These are phyloP conservation scores for Ustilago esculenta DNA, from an alignment of 1,284 basidiomycete genomes.

Conservation along the genomic window DNA sequence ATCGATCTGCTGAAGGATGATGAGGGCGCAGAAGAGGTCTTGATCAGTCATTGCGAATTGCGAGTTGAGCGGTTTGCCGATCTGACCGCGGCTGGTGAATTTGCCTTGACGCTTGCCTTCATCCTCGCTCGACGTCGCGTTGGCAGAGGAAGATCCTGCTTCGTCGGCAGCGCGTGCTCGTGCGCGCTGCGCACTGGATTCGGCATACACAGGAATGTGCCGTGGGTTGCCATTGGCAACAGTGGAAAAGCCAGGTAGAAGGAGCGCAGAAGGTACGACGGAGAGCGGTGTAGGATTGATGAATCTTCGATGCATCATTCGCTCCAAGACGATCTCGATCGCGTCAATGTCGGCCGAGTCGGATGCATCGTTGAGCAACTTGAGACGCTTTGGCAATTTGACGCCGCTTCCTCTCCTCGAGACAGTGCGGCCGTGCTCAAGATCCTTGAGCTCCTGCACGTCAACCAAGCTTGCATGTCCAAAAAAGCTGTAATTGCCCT, in stretches of 20 bases:
- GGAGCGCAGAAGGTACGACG: slow-evolving; percentile 36
- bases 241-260: slow-evolving; percentile 37
- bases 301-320: slow-evolving; percentile 47
- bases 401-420: slow-evolving; percentile 4
- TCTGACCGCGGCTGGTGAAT: slow-evolving; percentile 45
- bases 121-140: slow-evolving; percentile 30
- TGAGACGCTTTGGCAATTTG: slow-evolving; percentile 35
- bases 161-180: slow-evolving; percentile 8
- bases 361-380: slow-evolving; percentile 25
- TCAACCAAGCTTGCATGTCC: slow-evolving; percentile 45
- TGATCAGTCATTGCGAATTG: slow-evolving; percentile 31
- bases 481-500: slow-evolving; percentile 48
- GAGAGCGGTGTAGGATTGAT: slow-evolving; percentile 48
- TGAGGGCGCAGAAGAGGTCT: slow-evolving; percentile 33
- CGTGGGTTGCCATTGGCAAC: slow-evolving; percentile 47
- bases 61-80: slow-evolving; percentile 50
- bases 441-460: slow-evolving; percentile 33
- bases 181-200: slow-evolving; percentile 45
- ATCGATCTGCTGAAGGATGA: slow-evolving; percentile 24
- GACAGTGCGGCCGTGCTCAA: slow-evolving; percentile 24
- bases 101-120: slow-evolving; percentile 30
- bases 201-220: slow-evolving; percentile 44
- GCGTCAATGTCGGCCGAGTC: slow-evolving; percentile 35
- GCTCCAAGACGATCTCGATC: slow-evolving; percentile 42
- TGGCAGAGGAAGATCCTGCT: slow-evolving; percentile 10